phyloP scores from a whole-genome alignment of 148 eudicot genomes.

The Chenopodium berlandieri region DNA sequence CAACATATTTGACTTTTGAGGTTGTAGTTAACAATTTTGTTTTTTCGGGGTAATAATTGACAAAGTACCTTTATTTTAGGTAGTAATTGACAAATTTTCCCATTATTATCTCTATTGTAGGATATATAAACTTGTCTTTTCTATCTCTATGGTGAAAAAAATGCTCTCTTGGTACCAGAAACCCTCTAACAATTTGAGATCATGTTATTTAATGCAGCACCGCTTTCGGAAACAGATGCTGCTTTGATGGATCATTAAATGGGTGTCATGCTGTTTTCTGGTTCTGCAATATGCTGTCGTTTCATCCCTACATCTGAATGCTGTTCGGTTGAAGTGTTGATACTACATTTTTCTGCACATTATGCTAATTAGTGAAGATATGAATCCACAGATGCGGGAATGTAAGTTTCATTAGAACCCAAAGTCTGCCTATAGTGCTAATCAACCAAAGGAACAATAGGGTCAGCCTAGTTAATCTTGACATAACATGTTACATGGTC shows the following conservation, averaged over 20 bases:
- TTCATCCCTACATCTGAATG: slow-evolving; percentile 8
- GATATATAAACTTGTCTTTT: background rate
- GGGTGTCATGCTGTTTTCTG: background rate
- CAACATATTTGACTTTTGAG: too few species aligned
- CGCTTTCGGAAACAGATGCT: slow-evolving; percentile 86
- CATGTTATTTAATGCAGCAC: slow-evolving; percentile 58
- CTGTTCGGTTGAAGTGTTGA: slow-evolving; percentile 2
- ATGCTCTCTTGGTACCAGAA: slow-evolving; percentile 7
- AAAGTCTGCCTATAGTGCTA: background rate
- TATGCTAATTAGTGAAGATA: background rate
- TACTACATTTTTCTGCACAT: background rate
- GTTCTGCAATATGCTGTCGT: background rate
- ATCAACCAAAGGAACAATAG: background rate
- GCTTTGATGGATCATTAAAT: slow-evolving; percentile 83
- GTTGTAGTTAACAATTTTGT: too few species aligned
- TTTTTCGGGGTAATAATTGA: too few species aligned
- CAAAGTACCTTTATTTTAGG: too few species aligned
- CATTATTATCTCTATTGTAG: background rate
- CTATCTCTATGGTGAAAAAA: background rate
- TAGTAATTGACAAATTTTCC: too few species aligned
- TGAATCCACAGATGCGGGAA: background rate
- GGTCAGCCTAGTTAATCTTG: background rate
- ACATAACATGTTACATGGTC: background rate
- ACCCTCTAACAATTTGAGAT: slow-evolving; percentile 19
- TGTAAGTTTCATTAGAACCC: background rate